Evolutionary conservation across 805 yeast genomes (phyloP), one percentile per base, ranked within the genome.

Genomic region (Myxozyma vanderwaltii): DNA sequence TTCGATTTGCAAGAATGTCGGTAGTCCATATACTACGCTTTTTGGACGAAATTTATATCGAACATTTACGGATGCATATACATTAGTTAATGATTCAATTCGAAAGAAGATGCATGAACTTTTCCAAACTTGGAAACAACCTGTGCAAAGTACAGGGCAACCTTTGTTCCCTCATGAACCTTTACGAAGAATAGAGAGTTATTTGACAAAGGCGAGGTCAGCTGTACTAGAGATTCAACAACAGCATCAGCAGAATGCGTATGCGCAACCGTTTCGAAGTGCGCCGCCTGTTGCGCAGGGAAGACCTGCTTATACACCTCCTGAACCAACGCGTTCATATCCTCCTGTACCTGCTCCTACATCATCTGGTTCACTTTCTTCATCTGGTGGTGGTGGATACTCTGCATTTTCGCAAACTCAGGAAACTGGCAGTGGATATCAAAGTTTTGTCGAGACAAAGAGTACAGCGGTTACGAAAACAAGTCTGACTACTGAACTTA

Each of bases 1-100:
- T 72, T 91, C 97, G 17, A 88, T 94, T 49, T 88, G 92, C 75
- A 94, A 94, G 73, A 89, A 86, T 68, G 86, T 89, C 33, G 97
- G 97, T 7, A 81, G 85, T 61, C 97, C 98, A 1, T 94, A 92
- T 72, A 88, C 90, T n/a, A 78, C 84, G 5, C 72, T 88, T 52
- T 84, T 94, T 71, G 86, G 91, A 53, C 79, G 83, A 64, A 84
- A 85, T 63, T 75, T 91, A 48, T 86, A 81, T 74, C 82, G 80
- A 65, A 76, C 88, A 2, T 92, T 87, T 73, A 84, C 88, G 26
- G 84, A 83, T 63, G 86, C 91, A 1, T 94, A 88, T 71, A 80
- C 89, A n/a, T 75, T 86, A 55, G 92, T 89, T 40, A 86, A 84
- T 68, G 96, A 89, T 67, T 74, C 79, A n/a, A 82, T 86, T 15